These are phyloP conservation scores for Cordyceps cateniannulata DNA, from an alignment of 2,329 filamentous ascomycete species.

Conservation along the genomic window DNA sequence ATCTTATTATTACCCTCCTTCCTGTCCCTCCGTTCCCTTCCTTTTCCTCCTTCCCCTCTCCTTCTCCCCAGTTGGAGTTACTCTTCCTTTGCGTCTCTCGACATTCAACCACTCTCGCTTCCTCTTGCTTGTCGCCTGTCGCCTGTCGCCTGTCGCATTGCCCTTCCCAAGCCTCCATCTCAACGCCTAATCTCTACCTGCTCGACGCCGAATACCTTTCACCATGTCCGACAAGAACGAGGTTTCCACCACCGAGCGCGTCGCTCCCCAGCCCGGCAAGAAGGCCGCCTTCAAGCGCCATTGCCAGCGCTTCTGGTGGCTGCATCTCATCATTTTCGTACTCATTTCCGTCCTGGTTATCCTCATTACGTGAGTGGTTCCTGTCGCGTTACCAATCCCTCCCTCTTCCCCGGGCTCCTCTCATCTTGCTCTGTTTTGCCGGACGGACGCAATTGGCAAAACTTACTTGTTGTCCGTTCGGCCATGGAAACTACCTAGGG, in stretches of 20 bases:
- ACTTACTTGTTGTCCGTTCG: background rate
- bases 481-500: background rate
- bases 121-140: background rate
- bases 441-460: too few species aligned
- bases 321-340: constrained; percentile 45
- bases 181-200: background rate
- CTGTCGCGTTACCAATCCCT: background rate
- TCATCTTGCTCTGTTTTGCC: too few species aligned
- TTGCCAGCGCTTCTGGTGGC: constrained; percentile 55
- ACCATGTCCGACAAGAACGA: constrained; percentile 34
- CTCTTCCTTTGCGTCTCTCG: background rate
- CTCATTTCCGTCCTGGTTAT: constrained; percentile 48
- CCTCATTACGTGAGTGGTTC: constrained; percentile 50
- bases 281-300: constrained; percentile 38
- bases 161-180: background rate
- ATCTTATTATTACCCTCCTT: background rate
- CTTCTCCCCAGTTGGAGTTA: background rate
- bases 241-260: constrained; percentile 29
- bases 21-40: background rate
- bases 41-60: background rate
- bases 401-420: background rate
- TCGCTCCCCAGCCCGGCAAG: constrained; percentile 25
- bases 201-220: background rate
- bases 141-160: background rate
- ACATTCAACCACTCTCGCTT: background rate